Conservation (phyloP, 345 rosid genomes). For the Salix udensis region DNA sequence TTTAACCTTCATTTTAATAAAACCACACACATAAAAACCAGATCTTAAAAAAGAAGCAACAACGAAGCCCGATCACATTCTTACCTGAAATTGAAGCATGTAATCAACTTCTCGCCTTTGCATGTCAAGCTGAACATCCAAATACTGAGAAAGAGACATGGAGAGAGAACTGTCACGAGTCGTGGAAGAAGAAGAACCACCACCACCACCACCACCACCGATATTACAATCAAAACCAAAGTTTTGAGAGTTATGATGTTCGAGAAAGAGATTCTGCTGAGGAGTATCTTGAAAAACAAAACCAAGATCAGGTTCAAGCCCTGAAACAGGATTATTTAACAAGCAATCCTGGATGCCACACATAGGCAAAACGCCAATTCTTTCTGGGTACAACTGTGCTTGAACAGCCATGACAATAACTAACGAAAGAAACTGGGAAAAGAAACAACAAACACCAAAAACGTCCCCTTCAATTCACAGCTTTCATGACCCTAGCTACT, state of each 20-base stretch:
- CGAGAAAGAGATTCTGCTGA: conserved; percentile 11
- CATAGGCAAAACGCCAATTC: conserved; percentile 18
- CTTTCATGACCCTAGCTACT: conserved; percentile 4
- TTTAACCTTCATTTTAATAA: too few relatives aligned
- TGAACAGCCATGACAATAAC: conserved; percentile 37
- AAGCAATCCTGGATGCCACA: conserved; percentile 35
- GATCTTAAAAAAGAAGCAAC: neutral
- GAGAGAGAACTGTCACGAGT: conserved; percentile 16
- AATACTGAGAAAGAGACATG: conserved; percentile 20
- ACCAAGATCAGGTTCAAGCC: conserved; percentile 13
- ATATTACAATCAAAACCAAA: conserved; percentile 3
- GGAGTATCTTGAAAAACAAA: conserved; percentile 19
- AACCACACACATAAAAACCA: neutral
- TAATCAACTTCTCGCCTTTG: conserved; percentile 38
- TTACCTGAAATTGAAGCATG: conserved; percentile 36
- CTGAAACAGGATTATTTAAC: conserved; percentile 16
- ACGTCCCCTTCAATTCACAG: conserved; percentile 17
- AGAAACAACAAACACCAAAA: neutral
- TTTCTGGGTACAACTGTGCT: conserved; percentile 32
- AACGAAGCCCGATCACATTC: neutral
- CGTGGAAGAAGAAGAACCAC: conserved; percentile 10
- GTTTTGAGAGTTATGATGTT: neutral
- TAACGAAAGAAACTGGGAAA: neutral
- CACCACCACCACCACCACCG: neutral
- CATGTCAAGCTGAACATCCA: conserved; percentile 33